These are phyloP conservation scores for Hypoxylon sp. DNA, from an alignment of 2,329 filamentous ascomycete genomes.

Conservation along the genomic window DNA sequence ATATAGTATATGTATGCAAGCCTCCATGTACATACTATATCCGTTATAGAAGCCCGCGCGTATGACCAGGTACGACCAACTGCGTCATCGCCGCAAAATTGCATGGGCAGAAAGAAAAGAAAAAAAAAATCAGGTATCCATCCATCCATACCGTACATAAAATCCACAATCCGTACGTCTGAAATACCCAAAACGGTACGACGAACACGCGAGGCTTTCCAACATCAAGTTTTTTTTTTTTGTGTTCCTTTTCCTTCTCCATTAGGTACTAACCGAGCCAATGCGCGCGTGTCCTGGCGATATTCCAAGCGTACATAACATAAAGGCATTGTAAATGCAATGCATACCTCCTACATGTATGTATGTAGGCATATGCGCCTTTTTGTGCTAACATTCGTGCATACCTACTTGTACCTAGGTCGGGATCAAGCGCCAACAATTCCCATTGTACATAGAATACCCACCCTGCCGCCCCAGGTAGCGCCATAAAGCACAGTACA, in stretches of 20 bases:
- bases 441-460: too few species aligned
- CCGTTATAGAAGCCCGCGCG: slow-evolving; percentile 4
- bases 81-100: slow-evolving; percentile 27
- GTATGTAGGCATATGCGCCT: background rate
- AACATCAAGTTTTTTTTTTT: slow-evolving; percentile 16
- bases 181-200: background rate
- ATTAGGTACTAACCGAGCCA: slow-evolving; percentile 10
- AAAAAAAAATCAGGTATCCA: too few species aligned
- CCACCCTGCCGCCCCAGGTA: too few species aligned
- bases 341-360: background rate
- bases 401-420: background rate
- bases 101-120: background rate
- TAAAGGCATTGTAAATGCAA: background rate
- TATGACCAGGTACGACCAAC: slow-evolving; percentile 14
- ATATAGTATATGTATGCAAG: slow-evolving; percentile 1
- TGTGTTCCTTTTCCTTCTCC: background rate
- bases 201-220: slow-evolving; percentile 15
- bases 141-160: too few species aligned
- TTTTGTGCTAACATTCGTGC: slow-evolving; percentile 1
- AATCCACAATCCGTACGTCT: background rate
- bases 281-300: background rate
- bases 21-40: slow-evolving; percentile 16
- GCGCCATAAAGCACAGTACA: too few species aligned
- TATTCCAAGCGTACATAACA: background rate
- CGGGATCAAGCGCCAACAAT: background rate